These are phyloP conservation scores for Cadophora luteo-olivacea DNA, from an alignment of 2,329 filamentous ascomycete species.

Conservation along the genomic window DNA sequence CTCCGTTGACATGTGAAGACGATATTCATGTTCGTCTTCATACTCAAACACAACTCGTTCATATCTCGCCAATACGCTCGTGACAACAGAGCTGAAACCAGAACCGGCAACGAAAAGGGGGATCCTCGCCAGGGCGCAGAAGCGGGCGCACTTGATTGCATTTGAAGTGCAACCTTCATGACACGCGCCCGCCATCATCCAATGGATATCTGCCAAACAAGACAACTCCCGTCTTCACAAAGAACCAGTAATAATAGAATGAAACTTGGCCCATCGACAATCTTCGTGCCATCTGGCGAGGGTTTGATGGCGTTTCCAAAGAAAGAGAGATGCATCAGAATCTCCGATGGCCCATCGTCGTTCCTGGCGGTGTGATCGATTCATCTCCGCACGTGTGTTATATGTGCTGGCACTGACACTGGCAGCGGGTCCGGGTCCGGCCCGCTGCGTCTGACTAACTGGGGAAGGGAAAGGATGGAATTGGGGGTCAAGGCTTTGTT, in stretches of 20 bases:
- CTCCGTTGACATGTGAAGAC: constrained; percentile 10
- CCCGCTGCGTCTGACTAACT: constrained; percentile 11
- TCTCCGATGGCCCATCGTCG: not conserved
- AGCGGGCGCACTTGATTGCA: not conserved
- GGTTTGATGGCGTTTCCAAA: not conserved
- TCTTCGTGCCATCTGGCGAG: not conserved
- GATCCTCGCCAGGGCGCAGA: constrained; percentile 4
- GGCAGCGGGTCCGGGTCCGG: constrained; percentile 16
- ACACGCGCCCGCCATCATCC: not conserved
- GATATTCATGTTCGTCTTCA: not conserved
- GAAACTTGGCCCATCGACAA: not conserved
- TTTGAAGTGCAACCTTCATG: constrained; percentile 2
- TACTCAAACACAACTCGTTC: not conserved
- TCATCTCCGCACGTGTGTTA: constrained; percentile 15
- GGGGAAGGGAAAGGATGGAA: not conserved
- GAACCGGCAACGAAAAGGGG: not conserved
- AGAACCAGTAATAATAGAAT: not conserved
- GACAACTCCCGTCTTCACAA: not conserved
- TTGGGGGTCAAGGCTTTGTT: not conserved
- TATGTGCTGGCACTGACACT: not conserved
- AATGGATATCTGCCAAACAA: not conserved
- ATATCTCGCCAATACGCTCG: constrained; percentile 9
- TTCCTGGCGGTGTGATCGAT: constrained; percentile 11
- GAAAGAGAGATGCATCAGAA: not conserved
- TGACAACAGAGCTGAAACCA: constrained; percentile 3